Evolutionary conservation across 2,329 filamentous ascomycete species (phyloP), one percentile per base, ranked within the genome.

Genomic region (Gnomoniopsis smithogilvyi): DNA sequence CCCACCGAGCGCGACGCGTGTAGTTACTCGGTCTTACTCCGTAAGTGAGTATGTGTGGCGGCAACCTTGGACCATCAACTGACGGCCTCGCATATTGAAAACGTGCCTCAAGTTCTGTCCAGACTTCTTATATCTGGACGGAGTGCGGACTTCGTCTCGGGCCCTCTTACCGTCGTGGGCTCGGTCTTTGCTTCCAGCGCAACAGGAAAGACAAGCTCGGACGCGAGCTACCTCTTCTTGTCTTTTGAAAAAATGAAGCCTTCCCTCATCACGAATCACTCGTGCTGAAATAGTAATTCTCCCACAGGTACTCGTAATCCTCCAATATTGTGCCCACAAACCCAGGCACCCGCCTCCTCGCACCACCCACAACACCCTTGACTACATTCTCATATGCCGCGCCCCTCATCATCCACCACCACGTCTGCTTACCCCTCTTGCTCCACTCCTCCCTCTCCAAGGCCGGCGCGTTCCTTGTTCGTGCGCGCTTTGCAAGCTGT

Each of bases 251-350:
- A n/a, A 21, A n/a, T 58, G 2, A 15, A 51, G 2, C 11, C 34
- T 21, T 6, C 7, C 26, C 38, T 24, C n/a, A 11, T 50, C 50
- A 24, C 17, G 67, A 60, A 14, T 62, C 60, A 57, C 80, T 83
- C 38, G 83, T 85, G 72, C 82, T 85, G 74, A 98, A 99, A 75
- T 98, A 96, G 74, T 97, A 98, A 67, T 96, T 93, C 75, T 97
- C 92, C 95, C 95, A 99, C 34, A 99, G 80, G 72, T 96, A 98
- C 74, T 96, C 91, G 71, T 99, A 99, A 72, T 99, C 95, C 71
- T 97, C 92, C 63, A 98, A 75, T 49, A 99, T 89, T 59, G 90
- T 91, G 10, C 88, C 90, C 24, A 96, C 80, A 70, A 99, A 84
- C 64, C 90, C 87, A 50, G 96, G 84, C 73, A 96, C 80, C 54